Base-by-base conservation (phyloP, 208 protist genomes). In the Willaertia magna region DNA sequence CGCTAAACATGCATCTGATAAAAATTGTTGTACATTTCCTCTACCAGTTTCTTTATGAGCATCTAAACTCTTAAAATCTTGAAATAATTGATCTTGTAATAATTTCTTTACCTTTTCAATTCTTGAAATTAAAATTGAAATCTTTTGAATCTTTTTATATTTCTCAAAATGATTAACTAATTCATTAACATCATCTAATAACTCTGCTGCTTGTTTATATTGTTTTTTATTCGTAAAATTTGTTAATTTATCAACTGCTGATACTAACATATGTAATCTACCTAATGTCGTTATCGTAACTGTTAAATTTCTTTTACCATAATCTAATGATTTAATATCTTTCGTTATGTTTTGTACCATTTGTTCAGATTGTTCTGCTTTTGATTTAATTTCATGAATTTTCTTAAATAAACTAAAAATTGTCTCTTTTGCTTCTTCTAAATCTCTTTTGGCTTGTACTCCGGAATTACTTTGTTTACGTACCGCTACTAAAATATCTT, bases 271-370 rank as follows among this genome's bases (percentile, higher is more conserved):
- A 86, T 97, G 94, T 51, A 97, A 91, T 30, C 92, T 95, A 43
- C 94, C 93, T 51, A 98, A 90, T 22, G 94, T 96, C 86, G 92
- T 96, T 85, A 98, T 97, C 76, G 93, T 94, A 14, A 90, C 47
- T 1, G 94, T 96, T 11, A 98, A 90, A 85, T 98, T 96, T 16
- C 90, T 95, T 87, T 98, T 98, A 46, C 94, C 96, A 79, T 93
- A 95, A 88, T 98, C 96, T 26, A 98, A 92, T 78, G 93, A 90
- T 82, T 94, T 91, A 85, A 98, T 98, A 88, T 98, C 93, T 46
- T 93, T 93, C 79, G 95, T 97, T 55, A 98, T 90, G 74, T 96
- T 93, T 59, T 94, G 93, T 74, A 98, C 94, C 39, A 96, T 97
- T 74, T 94, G 91, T 89, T 98, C 96, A 84, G 92, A 96, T 86